Evolutionary conservation across 306 rosid genomes (phyloP), one percentile per base, ranked within the genome.

Genomic region (Fragaria ananassa): DNA sequence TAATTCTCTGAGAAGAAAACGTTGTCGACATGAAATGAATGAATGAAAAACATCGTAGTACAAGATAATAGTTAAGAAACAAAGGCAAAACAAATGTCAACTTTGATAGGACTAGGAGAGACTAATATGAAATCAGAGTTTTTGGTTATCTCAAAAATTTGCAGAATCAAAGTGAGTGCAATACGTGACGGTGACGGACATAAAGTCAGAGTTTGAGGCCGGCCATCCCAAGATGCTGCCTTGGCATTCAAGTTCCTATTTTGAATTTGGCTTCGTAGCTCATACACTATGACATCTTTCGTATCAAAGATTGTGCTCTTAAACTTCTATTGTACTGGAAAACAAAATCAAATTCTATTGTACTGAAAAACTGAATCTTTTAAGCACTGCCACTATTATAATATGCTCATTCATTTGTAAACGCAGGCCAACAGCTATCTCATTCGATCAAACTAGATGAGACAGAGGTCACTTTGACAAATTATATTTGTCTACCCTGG

Each of bases 181-280:
- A 45, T 17, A 6, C 78, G 78, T 74, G 78, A 62, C 70, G 78
- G 54, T 19, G 70, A 45, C 78, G 61, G 70, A 74, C 27, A 57
- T 27, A 60, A 41, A 27, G 57, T 60, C 69, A 25, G 74, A 47
- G 17, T 5, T 72, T 25, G 37, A n/a, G 41, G 66, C 66, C 19
- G 64, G 76, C 35, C 66, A 61, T 61, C 78, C 70, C 70, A 71
- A 71, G 65, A 71, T 61, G 67, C 67, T 71, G 64, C 25, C 75
- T 53, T 71, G 49, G 64, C 42, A 35, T 29, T 19, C 64, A 53
- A 71, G 64, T n/a, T 71, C 14, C 64, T 60, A 21, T 71, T 51
- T 34, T 12, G 64, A 71, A 21, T 35, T 49, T 71, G 8, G 62
- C 19, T 50, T 56, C 27, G 10, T 50, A 5, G 66, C 66, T 60